phyloP scores from a whole-genome alignment of 495 filamentous ascomycete genomes.

The Aspergillus nidulans region DNA sequence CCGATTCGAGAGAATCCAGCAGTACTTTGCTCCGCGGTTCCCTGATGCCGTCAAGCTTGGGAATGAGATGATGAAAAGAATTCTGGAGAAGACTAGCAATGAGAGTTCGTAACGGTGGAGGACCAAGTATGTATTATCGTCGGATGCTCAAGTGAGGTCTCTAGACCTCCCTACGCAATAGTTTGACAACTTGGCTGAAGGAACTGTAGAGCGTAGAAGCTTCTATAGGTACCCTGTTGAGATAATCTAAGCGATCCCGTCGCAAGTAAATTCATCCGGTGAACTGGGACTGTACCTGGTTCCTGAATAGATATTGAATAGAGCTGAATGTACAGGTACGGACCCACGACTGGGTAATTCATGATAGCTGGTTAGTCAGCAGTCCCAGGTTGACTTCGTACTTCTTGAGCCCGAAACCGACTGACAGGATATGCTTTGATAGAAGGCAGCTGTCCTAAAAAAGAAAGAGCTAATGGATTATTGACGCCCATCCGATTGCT shows the following conservation, averaged over 20 bases:
- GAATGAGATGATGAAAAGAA: conserved; percentile 95
- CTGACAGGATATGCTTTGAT: conserved; percentile 7
- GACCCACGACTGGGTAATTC: no score
- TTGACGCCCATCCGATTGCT: neutral
- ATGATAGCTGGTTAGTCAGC: conserved; percentile 21
- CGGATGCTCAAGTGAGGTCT: neutral
- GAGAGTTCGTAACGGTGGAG: conserved; percentile 2
- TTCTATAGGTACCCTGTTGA: no score
- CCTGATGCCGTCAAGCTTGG: conserved; percentile 78
- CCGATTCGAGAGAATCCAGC: conserved; percentile 81
- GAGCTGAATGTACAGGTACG: no score
- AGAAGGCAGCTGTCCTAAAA: neutral
- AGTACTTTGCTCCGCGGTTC: conserved; percentile 87
- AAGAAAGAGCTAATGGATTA: neutral
- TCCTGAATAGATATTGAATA: no score
- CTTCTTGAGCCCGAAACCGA: conserved; percentile 16
- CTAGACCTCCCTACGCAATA: no score
- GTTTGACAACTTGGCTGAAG: no score
- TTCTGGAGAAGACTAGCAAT: conserved; percentile 70
- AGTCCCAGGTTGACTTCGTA: neutral
- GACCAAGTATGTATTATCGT: neutral
- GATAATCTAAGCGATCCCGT: no score
- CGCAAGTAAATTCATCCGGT: no score
- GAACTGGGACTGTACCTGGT: no score
- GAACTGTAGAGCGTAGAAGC: no score